Evolutionary conservation across 2,329 filamentous ascomycete species (phyloP).

Genomic region (Zymoseptoria crescenta): DNA sequence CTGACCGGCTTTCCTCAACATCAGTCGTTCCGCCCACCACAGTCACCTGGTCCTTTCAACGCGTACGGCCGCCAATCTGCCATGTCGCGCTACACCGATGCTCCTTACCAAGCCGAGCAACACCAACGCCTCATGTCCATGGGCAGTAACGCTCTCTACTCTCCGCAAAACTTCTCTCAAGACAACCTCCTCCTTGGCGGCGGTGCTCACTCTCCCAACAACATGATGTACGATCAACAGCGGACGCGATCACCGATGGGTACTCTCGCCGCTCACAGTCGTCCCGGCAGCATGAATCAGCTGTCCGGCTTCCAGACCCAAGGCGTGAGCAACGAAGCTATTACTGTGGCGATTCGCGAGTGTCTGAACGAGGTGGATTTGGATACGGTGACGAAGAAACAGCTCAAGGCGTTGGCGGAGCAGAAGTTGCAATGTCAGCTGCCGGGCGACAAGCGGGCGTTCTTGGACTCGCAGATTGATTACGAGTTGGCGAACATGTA

Average conservation of each 20-base stretch:
- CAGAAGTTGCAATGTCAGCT: conserved; percentile 88
- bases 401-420: conserved; percentile 76
- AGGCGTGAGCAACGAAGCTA: conserved; percentile 70
- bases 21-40: conserved; percentile 55
- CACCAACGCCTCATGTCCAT: conserved; percentile 52
- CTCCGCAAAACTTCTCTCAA: conserved; percentile 29
- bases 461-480: conserved; percentile 91
- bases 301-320: conserved; percentile 52
- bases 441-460: conserved; percentile 73
- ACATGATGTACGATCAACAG: conserved; percentile 13
- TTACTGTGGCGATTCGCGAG: conserved; percentile 74
- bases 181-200: conserved; percentile 25
- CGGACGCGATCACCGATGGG: conserved; percentile 18
- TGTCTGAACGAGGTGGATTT: conserved; percentile 85
- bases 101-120: conserved; percentile 41
- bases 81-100: conserved; percentile 50
- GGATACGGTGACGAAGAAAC: conserved; percentile 98
- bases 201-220: conserved; percentile 28
- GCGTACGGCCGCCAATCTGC: conserved; percentile 62
- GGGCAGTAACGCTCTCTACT: conserved; percentile 37
- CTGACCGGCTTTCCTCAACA: conserved; percentile 67
- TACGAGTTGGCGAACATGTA: conserved; percentile 90
- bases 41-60: conserved; percentile 67
- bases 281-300: conserved; percentile 22
- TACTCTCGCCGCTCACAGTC: conserved; percentile 19